These are phyloP conservation scores for Rhizopus sp. DNA, from an alignment of 371 early-diverging fungal genomes.

Conservation along the genomic window DNA sequence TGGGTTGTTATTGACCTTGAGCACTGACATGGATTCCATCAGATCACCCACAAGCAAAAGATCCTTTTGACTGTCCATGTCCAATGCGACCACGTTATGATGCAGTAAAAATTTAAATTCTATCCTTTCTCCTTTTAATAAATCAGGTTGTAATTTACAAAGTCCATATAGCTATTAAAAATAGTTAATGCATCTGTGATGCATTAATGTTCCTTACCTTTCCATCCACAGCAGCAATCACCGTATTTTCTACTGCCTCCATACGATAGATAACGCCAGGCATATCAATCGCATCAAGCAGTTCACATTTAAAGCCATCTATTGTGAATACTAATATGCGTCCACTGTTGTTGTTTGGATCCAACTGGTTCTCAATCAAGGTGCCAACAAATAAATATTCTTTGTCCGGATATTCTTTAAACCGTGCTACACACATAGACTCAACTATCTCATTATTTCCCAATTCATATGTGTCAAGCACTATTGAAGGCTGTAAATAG, in stretches of 20 bases:
- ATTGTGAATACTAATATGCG: slow-evolving; percentile 61
- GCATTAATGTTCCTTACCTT: slow-evolving; percentile 39
- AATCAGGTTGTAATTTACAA: slow-evolving; percentile 27
- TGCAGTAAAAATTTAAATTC: slow-evolving; percentile 36
- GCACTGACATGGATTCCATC: slow-evolving; percentile 75
- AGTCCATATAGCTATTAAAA: slow-evolving; percentile 41
- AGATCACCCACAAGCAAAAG: slow-evolving; percentile 86
- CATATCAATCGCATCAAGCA: slow-evolving; percentile 39
- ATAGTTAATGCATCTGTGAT: neutral
- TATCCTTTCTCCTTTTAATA: slow-evolving; percentile 24
- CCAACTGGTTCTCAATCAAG: slow-evolving; percentile 38
- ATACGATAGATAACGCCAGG: slow-evolving; percentile 56
- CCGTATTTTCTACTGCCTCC: slow-evolving; percentile 36
- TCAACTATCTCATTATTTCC: slow-evolving; percentile 47
- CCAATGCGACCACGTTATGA: slow-evolving; percentile 62
- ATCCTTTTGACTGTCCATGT: slow-evolving; percentile 66
- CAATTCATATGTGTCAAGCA: slow-evolving; percentile 37
- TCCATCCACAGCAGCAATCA: slow-evolving; percentile 59
- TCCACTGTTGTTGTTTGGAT: slow-evolving; percentile 55
- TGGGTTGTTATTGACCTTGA: slow-evolving; percentile 35
- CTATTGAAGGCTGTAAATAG: slow-evolving; percentile 10
- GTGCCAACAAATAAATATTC: slow-evolving; percentile 65
- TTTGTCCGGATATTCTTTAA: slow-evolving; percentile 32
- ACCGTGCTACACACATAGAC: slow-evolving; percentile 33
- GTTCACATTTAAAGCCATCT: slow-evolving; percentile 31